Conservation (phyloP, 2,329 filamentous ascomycete species). For the Pyrenophora seminiperda region DNA sequence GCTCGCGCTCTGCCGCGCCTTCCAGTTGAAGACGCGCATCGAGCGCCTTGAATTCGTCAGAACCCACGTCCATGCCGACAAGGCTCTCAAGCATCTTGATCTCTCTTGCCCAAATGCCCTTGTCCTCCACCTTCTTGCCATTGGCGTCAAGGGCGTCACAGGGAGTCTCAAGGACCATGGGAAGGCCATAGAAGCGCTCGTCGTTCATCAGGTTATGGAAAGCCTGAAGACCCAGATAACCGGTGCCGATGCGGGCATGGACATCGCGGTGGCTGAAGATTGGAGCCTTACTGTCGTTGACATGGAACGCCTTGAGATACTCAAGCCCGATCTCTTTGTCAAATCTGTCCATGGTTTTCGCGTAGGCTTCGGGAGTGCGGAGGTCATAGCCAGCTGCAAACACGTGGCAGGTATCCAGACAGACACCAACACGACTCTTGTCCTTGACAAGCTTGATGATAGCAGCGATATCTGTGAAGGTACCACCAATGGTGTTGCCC, state of each 20-base stretch:
- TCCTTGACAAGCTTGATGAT: constrained; percentile 81
- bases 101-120: constrained; percentile 84
- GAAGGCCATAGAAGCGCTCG: constrained; percentile 72
- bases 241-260: constrained; percentile 95
- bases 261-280: constrained; percentile 81
- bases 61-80: constrained; percentile 79
- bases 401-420: constrained; percentile 94
- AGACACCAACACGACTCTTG: constrained; percentile 86
- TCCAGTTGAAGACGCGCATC: constrained; percentile 69
- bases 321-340: constrained; percentile 75
- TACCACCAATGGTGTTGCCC: constrained; percentile 84
- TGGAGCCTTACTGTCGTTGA: constrained; percentile 96
- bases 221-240: constrained; percentile 85
- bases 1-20: constrained; percentile 73
- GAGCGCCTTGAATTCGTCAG: constrained; percentile 70
- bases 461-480: constrained; percentile 83
- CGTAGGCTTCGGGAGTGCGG: constrained; percentile 73
- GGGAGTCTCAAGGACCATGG: constrained; percentile 96
- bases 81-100: constrained; percentile 92
- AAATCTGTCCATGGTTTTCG: constrained; percentile 74
- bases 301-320: constrained; percentile 83
- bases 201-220: constrained; percentile 94
- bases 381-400: constrained; percentile 95
- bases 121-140: constrained; percentile 73
- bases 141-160: constrained; percentile 72